phyloP scores from a whole-genome alignment of 1,284 basidiomycete genomes.

The Melampsora abietis-canadensis region DNA sequence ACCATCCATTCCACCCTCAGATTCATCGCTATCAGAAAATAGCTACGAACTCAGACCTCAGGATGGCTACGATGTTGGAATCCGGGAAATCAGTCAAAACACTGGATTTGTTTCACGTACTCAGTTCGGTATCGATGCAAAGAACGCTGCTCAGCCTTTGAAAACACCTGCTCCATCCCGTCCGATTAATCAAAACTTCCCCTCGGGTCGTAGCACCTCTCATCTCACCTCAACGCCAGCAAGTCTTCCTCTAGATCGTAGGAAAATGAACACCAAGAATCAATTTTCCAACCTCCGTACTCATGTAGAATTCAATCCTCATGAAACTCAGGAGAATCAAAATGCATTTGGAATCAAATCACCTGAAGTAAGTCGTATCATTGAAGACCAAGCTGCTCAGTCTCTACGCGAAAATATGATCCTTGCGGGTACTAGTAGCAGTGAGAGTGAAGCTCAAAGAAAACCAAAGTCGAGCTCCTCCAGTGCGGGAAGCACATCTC shows the following conservation, averaged over 20 bases:
- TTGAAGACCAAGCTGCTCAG: slow-evolving; percentile 20
- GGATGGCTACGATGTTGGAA: slow-evolving; percentile 36
- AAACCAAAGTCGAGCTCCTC: background rate
- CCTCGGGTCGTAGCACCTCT: slow-evolving; percentile 11
- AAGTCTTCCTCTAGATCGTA: slow-evolving; percentile 4
- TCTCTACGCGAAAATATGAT: slow-evolving; percentile 7
- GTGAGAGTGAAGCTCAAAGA: slow-evolving; percentile 26
- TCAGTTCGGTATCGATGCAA: background rate
- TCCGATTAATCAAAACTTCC: slow-evolving; percentile 16
- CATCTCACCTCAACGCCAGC: slow-evolving; percentile 42
- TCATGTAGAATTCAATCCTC: background rate
- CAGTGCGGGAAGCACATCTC: slow-evolving; percentile 12
- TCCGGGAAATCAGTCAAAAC: slow-evolving; percentile 9
- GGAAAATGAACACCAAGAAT: background rate
- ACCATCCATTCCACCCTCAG: slow-evolving; percentile 14
- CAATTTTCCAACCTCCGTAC: background rate
- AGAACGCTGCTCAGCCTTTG: slow-evolving; percentile 3
- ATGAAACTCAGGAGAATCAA: background rate
- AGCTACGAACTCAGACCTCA: slow-evolving; percentile 11
- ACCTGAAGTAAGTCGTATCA: slow-evolving; percentile 34
- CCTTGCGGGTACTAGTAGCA: slow-evolving; percentile 23
- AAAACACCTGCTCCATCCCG: background rate
- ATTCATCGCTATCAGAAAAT: background rate
- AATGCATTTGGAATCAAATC: background rate
- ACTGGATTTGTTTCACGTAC: slow-evolving; percentile 1